Evolutionary conservation across 2,329 filamentous ascomycete species (phyloP).

Genomic region (Shiraia bambusicola): DNA sequence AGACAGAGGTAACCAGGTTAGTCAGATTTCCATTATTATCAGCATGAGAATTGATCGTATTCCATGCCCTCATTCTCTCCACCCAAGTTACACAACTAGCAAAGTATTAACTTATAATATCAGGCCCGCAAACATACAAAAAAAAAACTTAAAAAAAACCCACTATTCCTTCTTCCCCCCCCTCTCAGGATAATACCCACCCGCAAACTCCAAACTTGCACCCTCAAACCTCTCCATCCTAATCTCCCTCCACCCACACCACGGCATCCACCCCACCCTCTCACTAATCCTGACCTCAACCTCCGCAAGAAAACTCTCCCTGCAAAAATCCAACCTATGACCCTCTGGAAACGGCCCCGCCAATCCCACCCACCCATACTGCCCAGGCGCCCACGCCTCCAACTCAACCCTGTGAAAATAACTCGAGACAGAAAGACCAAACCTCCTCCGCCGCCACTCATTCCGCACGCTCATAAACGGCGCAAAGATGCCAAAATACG

Average conservation of each 20-base stretch:
- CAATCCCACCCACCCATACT: conserved; percentile 49
- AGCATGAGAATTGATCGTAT: no score
- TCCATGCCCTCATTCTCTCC: no score
- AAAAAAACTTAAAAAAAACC: no score
- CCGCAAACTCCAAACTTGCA: conserved; percentile 54
- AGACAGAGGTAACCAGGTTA: no score
- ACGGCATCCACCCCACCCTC: conserved; percentile 39
- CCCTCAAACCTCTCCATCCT: conserved; percentile 46
- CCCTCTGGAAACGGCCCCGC: conserved; percentile 51
- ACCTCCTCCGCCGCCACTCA: conserved; percentile 45
- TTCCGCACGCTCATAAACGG: conserved; percentile 48
- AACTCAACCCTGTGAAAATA: conserved; percentile 47
- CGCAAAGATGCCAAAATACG: conserved; percentile 29
- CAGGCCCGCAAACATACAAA: no score
- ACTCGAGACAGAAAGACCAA: conserved; percentile 42
- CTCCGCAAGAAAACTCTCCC: conserved; percentile 50
- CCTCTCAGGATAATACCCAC: conserved; percentile 48
- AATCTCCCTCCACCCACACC: conserved; percentile 43
- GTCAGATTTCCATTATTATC: no score
- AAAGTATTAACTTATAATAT: no score
- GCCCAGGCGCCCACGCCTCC: conserved; percentile 44
- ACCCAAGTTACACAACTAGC: no score
- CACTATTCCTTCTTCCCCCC: conserved; percentile 44
- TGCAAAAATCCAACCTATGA: conserved; percentile 48
- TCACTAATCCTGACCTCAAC: conserved; percentile 48